phyloP scores from a whole-genome alignment of 805 yeast genomes.

The Yarrowia divulgata region DNA sequence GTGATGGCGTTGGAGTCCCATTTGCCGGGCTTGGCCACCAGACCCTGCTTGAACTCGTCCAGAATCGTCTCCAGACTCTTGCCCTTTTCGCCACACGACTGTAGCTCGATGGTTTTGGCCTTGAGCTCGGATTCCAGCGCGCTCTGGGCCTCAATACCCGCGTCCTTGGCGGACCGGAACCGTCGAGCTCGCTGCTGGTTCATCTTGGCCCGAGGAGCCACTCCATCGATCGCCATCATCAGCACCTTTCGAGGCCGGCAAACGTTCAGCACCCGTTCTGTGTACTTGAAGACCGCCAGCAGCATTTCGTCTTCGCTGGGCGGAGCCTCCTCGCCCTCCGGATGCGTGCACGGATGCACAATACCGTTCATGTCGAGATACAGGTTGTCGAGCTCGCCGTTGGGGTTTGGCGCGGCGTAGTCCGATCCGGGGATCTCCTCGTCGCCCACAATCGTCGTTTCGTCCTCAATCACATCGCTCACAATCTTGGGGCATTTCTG shows the following conservation, averaged over 20 bases:
- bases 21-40: conserved; percentile 58
- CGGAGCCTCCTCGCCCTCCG: conserved; percentile 95
- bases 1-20: conserved; percentile 98
- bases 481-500: conserved; percentile 92
- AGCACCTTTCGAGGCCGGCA: conserved; percentile 93
- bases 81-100: conserved; percentile 66
- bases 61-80: conserved; percentile 74
- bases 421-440: conserved; percentile 64
- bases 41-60: conserved; percentile 79
- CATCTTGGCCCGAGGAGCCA: conserved; percentile 98
- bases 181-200: conserved; percentile 95
- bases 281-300: conserved; percentile 88
- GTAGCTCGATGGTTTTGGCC: conserved; percentile 40
- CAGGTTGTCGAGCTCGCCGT: conserved; percentile 93
- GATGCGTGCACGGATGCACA: conserved; percentile 99
- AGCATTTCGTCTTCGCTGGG: conserved; percentile 97
- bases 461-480: conserved; percentile 84
- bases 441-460: conserved; percentile 62
- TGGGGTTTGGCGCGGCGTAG: conserved; percentile 82
- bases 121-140: neutral
- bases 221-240: conserved; percentile 98
- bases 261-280: conserved; percentile 89
- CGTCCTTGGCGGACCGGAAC: conserved; percentile 90
- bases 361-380: conserved; percentile 99
- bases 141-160: conserved; percentile 69